These are phyloP conservation scores for Pseudocercospora fijiensis DNA, from an alignment of 2,329 filamentous ascomycete genomes.

Conservation along the genomic window DNA sequence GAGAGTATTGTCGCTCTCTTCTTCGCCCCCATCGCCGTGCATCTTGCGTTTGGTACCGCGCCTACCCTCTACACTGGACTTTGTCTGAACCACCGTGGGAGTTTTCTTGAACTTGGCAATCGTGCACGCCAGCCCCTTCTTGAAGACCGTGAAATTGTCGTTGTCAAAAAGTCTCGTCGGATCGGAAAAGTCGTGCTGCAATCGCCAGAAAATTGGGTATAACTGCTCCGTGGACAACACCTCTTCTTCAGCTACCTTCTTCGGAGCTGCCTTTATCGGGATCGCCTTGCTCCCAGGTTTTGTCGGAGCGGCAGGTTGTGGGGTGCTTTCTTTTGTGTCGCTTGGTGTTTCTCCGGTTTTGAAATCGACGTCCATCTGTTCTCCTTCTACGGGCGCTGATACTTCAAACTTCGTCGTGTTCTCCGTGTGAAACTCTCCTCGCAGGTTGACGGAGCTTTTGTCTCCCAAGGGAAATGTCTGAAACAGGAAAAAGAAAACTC, in stretches of 20 bases:
- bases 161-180: constrained; percentile 76
- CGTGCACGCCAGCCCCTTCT: constrained; percentile 61
- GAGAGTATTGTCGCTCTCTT: constrained; percentile 51
- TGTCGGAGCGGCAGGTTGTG: constrained; percentile 24
- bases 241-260: constrained; percentile 45
- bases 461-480: constrained; percentile 96
- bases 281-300: constrained; percentile 33
- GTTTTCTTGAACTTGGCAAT: constrained; percentile 73
- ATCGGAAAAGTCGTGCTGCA: constrained; percentile 89
- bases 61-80: constrained; percentile 62
- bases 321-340: constrained; percentile 26
- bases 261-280: constrained; percentile 25
- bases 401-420: constrained; percentile 84
- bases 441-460: constrained; percentile 93
- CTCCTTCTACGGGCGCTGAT: constrained; percentile 41
- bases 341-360: constrained; percentile 18
- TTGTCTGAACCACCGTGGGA: constrained; percentile 66
- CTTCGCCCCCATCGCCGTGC: constrained; percentile 11
- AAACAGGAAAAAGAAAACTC: constrained; percentile 98
- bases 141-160: constrained; percentile 65
- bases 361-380: constrained; percentile 66
- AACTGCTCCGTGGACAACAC: constrained; percentile 66
- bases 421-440: constrained; percentile 93
- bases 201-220: constrained; percentile 90
- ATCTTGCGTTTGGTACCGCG: constrained; percentile 69